phyloP scores from a whole-genome alignment of 805 yeast genomes.

The Teunomyces stri region DNA sequence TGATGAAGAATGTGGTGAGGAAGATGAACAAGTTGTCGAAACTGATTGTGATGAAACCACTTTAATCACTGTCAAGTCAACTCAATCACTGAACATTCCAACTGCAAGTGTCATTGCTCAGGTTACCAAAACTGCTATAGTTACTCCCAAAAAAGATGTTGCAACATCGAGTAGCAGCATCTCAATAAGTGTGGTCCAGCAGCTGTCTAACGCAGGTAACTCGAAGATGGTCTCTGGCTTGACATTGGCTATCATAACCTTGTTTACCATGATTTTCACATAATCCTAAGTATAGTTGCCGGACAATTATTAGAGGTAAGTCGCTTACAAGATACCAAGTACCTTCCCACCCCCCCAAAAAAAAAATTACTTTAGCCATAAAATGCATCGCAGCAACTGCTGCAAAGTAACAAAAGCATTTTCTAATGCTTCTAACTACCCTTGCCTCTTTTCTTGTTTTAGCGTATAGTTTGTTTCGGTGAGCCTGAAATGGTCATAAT shows the following conservation, averaged over 20 bases:
- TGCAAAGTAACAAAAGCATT: conserved; percentile 1
- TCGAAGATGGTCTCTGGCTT: conserved; percentile 6
- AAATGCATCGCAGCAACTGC: conserved; percentile 1
- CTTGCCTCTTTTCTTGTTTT: conserved; percentile 1
- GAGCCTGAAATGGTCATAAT: conserved; percentile 1
- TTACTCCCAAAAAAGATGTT: conserved; percentile 2
- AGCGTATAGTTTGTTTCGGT: conserved; percentile 4
- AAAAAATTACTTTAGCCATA: background rate
- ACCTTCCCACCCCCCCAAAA: background rate
- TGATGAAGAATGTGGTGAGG: conserved; percentile 14
- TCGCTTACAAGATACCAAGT: background rate
- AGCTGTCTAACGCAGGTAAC: conserved; percentile 11
- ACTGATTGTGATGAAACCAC: conserved; percentile 9
- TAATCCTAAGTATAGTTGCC: conserved; percentile 13
- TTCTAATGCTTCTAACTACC: background rate
- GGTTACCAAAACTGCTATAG: conserved; percentile 4
- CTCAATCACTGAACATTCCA: background rate
- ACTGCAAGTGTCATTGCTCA: conserved; percentile 4
- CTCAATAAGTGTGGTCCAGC: background rate
- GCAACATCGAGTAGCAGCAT: conserved; percentile 4
- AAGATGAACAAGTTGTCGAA: conserved; percentile 10
- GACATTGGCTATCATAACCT: conserved; percentile 8
- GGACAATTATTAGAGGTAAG: conserved; percentile 11
- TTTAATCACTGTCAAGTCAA: background rate
- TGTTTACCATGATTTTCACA: conserved; percentile 13